Base-by-base conservation (phyloP, 2,329 filamentous ascomycete genomes). In the Alternaria brassicae region DNA sequence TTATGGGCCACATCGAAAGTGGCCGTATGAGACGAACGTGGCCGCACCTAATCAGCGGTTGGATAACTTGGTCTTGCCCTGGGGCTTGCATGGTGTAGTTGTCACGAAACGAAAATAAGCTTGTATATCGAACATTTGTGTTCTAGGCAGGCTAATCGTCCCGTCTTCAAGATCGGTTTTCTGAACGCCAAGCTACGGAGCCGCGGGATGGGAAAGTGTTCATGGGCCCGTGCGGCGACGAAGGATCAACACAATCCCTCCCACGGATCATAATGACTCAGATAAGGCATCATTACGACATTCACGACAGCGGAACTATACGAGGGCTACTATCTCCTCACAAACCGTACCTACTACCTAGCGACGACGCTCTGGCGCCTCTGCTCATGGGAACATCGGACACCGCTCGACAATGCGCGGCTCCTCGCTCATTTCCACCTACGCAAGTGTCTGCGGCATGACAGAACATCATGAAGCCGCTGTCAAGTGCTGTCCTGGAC, bases 361-460 rank as follows among this genome's bases (percentile, higher is more conserved):
- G 19, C 44, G 19, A 32, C 19, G 19, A n/a, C 10, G 17, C 25
- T 34, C n/a, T 23, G 13, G 44, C 19, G 19, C 19, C 25, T 34
- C 23, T 23, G 44, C 21, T 4, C 2, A 13, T 1, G 15, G 12
- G n/a, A 19, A 39, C 23, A 36, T 28, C 32, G 48, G 21, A 39
- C 48, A 39, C 32, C 12, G 3, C 21, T 37, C 34, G 48, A 50
- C 17, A 32, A 34, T 42, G 36, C 28, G 27, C 13, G 21, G 36
- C 36, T 53, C 56, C 34, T 21, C 47, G 32, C 54, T 56, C 59
- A 60, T 66, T 58, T 64, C 58, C 48, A 53, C 49, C 30, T 53
- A 17, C 41, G 13, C 27, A 39, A 48, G 42, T 49, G 44, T 28
- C 58, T 58, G 56, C 52, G 40, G 60, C 48, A 58, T 37, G 61